These are phyloP conservation scores for Pichia cactophila DNA, from an alignment of 1,139 yeast species.

Conservation along the genomic window DNA sequence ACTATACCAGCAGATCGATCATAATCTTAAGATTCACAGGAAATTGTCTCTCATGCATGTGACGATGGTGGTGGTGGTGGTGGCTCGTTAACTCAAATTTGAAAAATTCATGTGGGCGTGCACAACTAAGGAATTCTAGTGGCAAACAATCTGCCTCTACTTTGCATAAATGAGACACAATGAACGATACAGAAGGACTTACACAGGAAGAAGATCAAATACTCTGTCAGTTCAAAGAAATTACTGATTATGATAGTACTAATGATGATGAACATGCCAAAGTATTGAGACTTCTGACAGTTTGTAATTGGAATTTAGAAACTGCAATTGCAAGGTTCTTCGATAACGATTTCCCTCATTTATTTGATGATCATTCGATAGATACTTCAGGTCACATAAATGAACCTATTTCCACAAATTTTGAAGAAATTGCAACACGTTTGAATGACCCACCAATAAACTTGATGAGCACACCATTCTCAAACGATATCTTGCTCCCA, in stretches of 20 bases:
- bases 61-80: too few species aligned
- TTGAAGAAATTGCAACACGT: neutral
- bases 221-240: conserved; percentile 37
- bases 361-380: conserved; percentile 13
- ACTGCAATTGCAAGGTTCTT: conserved; percentile 43
- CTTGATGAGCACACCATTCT: neutral
- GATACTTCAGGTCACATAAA: neutral
- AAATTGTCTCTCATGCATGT: too few species aligned
- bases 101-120: neutral
- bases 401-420: neutral
- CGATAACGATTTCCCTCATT: conserved; percentile 37
- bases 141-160: neutral
- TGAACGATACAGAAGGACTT: neutral
- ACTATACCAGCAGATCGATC: too few species aligned
- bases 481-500: conserved; percentile 29
- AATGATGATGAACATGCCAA: conserved; percentile 33
- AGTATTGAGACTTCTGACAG: conserved; percentile 33
- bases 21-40: too few species aligned
- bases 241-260: conserved; percentile 32
- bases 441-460: neutral
- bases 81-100: neutral
- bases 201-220: conserved; percentile 21
- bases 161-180: neutral
- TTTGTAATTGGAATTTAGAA: conserved; percentile 43
- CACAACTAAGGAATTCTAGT: neutral